These are phyloP conservation scores for Lepraria neglecta DNA, from an alignment of 495 filamentous ascomycete genomes.

Conservation along the genomic window DNA sequence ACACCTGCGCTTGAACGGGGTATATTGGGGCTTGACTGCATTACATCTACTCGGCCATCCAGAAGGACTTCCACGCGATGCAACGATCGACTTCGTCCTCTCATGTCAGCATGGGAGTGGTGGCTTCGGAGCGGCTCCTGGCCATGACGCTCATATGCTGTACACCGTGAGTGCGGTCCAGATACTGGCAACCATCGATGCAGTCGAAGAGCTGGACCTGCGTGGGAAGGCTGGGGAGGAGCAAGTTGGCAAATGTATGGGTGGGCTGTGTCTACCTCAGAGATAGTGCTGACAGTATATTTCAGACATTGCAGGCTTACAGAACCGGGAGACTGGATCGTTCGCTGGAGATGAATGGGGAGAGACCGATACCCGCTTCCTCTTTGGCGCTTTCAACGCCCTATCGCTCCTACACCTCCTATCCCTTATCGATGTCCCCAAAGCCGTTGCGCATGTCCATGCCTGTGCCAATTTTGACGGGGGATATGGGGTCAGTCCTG, in stretches of 20 bases:
- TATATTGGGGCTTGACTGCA: slow-evolving; percentile 93
- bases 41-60: slow-evolving; percentile 78
- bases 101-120: slow-evolving; percentile 83
- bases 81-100: slow-evolving; percentile 84
- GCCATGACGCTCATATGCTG: slow-evolving; percentile 91
- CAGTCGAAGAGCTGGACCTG: slow-evolving; percentile 71
- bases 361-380: slow-evolving; percentile 88
- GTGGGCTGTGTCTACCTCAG: not conserved
- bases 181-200: slow-evolving; percentile 78
- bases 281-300: slow-evolving; percentile 2
- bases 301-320: slow-evolving; percentile 71
- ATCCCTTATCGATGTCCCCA: slow-evolving; percentile 64
- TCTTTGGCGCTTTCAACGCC: slow-evolving; percentile 81
- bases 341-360: slow-evolving; percentile 96
- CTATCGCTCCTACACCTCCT: slow-evolving; percentile 73
- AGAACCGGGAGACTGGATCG: slow-evolving; percentile 71
- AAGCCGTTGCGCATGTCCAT: slow-evolving; percentile 69
- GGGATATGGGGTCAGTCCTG: slow-evolving; percentile 80
- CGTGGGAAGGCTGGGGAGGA: slow-evolving; percentile 58
- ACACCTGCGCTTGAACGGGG: slow-evolving; percentile 85
- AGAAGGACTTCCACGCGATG: slow-evolving; percentile 69
- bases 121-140: slow-evolving; percentile 88
- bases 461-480: slow-evolving; percentile 88
- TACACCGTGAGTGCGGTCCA: slow-evolving; percentile 92
- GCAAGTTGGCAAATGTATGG: slow-evolving; percentile 68